Evolutionary conservation across 2,329 filamentous ascomycete genomes (phyloP).

Genomic region (Fusarium newnesense): DNA sequence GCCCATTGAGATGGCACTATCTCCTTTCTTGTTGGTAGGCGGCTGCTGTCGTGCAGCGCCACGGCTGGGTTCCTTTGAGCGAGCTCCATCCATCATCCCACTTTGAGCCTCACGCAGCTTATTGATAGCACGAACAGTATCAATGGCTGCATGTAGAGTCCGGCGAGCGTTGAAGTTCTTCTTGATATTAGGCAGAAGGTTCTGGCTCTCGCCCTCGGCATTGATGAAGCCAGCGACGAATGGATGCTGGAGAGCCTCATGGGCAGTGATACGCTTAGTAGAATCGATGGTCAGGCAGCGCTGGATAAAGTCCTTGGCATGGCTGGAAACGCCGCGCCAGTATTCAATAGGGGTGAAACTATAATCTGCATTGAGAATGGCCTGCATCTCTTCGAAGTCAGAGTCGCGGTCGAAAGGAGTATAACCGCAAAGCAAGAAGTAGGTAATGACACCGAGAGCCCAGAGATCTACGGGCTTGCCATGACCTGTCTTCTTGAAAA

Average conservation of each 20-base stretch:
- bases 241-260: slow-evolving; percentile 76
- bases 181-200: slow-evolving; percentile 75
- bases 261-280: slow-evolving; percentile 86
- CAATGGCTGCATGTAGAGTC: slow-evolving; percentile 76
- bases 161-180: slow-evolving; percentile 79
- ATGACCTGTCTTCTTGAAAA: slow-evolving; percentile 98
- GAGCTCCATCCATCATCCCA: slow-evolving; percentile 70
- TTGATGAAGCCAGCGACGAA: slow-evolving; percentile 68
- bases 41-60: slow-evolving; percentile 42
- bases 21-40: slow-evolving; percentile 52
- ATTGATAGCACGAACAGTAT: slow-evolving; percentile 77
- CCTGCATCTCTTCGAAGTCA: slow-evolving; percentile 99
- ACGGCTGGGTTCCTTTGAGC: slow-evolving; percentile 60
- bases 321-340: slow-evolving; percentile 91
- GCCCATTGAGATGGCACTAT: slow-evolving; percentile 56
- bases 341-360: slow-evolving; percentile 94
- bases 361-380: slow-evolving; percentile 96
- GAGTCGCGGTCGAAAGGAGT: slow-evolving; percentile 97
- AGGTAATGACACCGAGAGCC: slow-evolving; percentile 98
- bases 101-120: slow-evolving; percentile 73
- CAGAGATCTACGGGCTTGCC: slow-evolving; percentile 98
- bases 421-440: slow-evolving; percentile 97
- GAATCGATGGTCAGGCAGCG: slow-evolving; percentile 93
- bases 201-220: slow-evolving; percentile 63
- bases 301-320: slow-evolving; percentile 91